These are phyloP conservation scores for Fusarium nelsonii DNA, from an alignment of 2,329 filamentous ascomycete genomes.

Conservation along the genomic window DNA sequence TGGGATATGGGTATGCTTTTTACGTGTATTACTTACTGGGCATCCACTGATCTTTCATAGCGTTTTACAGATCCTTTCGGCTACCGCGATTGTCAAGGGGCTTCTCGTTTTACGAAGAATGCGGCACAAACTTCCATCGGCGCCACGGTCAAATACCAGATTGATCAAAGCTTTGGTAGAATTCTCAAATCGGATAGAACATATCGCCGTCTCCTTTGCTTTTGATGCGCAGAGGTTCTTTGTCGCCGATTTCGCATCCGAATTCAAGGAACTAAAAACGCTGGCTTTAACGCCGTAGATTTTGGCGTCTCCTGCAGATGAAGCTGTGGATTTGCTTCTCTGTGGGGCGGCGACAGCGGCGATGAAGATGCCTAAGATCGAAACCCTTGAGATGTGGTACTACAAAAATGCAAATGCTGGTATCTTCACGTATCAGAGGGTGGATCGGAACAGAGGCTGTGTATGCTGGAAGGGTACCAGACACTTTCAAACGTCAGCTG, in stretches of 20 bases:
- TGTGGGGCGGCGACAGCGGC: not conserved
- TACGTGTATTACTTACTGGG: rapidly evolving
- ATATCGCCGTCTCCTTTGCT: conserved; percentile 27
- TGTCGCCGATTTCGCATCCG: not conserved
- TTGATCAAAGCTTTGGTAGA: no score
- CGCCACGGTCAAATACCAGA: no score
- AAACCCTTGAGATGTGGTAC: conserved; percentile 23
- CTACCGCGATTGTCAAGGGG: rapidly evolving
- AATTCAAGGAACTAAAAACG: conserved; percentile 3
- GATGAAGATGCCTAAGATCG: conserved; percentile 17
- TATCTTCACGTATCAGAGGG: conserved; percentile 27
- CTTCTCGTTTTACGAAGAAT: not conserved
- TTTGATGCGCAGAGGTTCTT: conserved; percentile 9
- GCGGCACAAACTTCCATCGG: no score
- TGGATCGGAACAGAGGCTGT: not conserved
- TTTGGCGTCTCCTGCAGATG: not conserved
- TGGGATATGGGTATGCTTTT: conserved; percentile 3
- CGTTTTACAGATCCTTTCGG: rapidly evolving
- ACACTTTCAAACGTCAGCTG: rapidly evolving
- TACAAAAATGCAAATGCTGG: not conserved
- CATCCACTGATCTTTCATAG: rapidly evolving
- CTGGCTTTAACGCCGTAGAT: conserved; percentile 10
- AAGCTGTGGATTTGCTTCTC: not conserved
- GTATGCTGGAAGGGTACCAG: not conserved
- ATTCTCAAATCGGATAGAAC: conserved; percentile 1